Evolutionary conservation across 768 basidiomycete genomes (phyloP).

Genomic region (Suillus sp.): DNA sequence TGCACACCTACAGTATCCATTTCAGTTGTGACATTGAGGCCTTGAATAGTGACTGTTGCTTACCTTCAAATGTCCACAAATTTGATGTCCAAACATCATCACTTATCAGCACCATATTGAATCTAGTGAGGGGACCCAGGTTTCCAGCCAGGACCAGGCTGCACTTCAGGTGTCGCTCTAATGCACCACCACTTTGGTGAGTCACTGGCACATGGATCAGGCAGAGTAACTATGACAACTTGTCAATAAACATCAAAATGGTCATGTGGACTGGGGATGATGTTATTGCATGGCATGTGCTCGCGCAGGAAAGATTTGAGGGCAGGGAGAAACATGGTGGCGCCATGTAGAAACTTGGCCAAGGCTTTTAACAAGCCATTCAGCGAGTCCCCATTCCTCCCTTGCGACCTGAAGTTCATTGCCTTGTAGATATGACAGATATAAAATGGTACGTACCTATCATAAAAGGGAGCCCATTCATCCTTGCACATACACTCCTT

Average conservation of each 20-base stretch:
- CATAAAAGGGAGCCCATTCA: too few species aligned
- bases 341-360: neutral
- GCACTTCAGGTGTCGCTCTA: neutral
- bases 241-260: neutral
- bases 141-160: neutral
- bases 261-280: neutral
- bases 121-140: neutral
- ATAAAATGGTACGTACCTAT: too few species aligned
- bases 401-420: too few species aligned
- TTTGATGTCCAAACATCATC: neutral
- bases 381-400: too few species aligned
- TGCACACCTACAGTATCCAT: slow-evolving; percentile 8
- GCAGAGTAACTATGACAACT: neutral
- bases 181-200: neutral
- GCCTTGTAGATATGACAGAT: too few species aligned
- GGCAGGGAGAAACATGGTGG: neutral
- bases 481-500: too few species aligned
- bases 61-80: neutral
- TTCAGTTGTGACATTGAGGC: neutral
- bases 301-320: neutral
- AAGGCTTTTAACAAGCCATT: too few species aligned
- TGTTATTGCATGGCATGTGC: neutral
- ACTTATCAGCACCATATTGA: neutral
- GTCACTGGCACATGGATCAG: neutral
- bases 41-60: neutral